phyloP scores from a whole-genome alignment of 345 rosid genomes.

The Syzygium oleosum region DNA sequence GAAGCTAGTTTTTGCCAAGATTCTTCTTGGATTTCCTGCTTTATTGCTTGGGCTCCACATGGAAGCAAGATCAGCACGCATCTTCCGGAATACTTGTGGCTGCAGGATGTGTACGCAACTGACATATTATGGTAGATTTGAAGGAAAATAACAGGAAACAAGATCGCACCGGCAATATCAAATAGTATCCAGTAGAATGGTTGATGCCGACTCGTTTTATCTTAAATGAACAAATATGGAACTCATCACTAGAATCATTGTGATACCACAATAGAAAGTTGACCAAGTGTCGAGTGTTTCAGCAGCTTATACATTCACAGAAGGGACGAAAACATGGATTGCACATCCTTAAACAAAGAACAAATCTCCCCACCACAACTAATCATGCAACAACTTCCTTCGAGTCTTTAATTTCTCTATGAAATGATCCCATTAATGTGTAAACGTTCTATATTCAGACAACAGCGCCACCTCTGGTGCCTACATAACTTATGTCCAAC shows the following conservation, averaged over 20 bases:
- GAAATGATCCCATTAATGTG: background rate
- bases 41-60: conserved; percentile 52
- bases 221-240: background rate
- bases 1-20: conserved; percentile 18
- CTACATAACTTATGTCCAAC: background rate
- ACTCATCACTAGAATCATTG: background rate
- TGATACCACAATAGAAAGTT: background rate
- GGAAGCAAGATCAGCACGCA: conserved; percentile 61
- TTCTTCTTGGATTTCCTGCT: conserved; percentile 38
- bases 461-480: background rate
- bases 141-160: background rate
- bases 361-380: background rate
- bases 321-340: background rate
- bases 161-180: background rate
- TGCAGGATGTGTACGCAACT: conserved; percentile 9
- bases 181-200: background rate
- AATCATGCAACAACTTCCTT: background rate
- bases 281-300: background rate
- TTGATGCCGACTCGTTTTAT: background rate
- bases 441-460: background rate
- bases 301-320: background rate
- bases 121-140: background rate
- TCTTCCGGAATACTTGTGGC: conserved; percentile 58
- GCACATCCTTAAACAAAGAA: background rate
- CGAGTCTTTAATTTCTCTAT: background rate